Percentiles rank a stretch among this genome's conserved stretches.
Evolutionary conservation across 495 filamentous ascomycete genomes (phyloP).

Genomic region (Hypoxylon subgilvum): DNA sequence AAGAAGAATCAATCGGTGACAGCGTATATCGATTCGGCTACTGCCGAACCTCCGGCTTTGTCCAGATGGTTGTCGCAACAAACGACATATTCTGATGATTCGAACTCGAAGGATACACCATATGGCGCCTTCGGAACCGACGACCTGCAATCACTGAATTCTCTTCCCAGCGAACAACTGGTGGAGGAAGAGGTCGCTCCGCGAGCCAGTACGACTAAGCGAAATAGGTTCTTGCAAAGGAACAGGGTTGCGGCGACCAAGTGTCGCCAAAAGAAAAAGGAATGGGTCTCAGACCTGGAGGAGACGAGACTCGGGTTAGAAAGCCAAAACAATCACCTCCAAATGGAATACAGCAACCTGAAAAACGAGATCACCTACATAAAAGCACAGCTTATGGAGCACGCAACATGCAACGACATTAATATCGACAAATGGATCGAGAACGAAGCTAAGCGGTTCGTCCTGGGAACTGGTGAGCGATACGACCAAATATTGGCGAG

Average conservation of each 20-base stretch:
- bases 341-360: slow-evolving; percentile 48
- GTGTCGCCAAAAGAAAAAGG: slow-evolving; percentile 87
- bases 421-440: slow-evolving; percentile 56
- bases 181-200: neutral
- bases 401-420: slow-evolving; percentile 63
- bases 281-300: slow-evolving; percentile 68
- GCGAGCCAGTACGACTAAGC: slow-evolving; percentile 39
- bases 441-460: slow-evolving; percentile 51
- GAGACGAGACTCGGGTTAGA: slow-evolving; percentile 51
- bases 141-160: neutral
- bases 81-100: slow-evolving; percentile 19
- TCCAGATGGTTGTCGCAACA: slow-evolving; percentile 34
- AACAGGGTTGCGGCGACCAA: slow-evolving; percentile 87
- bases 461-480: slow-evolving; percentile 41
- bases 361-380: slow-evolving; percentile 57
- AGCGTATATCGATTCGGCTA: slow-evolving; percentile 11
- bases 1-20: neutral
- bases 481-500: slow-evolving; percentile 43
- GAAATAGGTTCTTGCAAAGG: slow-evolving; percentile 69
- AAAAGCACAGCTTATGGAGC: slow-evolving; percentile 64
- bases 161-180: neutral
- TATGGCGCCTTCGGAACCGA: slow-evolving; percentile 1
- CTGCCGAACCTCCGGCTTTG: slow-evolving; percentile 18
- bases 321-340: slow-evolving; percentile 43
- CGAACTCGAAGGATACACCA: neutral